Evolutionary conservation across 139 green algal genomes (phyloP).

Genomic region (Picochlorum sp.): DNA sequence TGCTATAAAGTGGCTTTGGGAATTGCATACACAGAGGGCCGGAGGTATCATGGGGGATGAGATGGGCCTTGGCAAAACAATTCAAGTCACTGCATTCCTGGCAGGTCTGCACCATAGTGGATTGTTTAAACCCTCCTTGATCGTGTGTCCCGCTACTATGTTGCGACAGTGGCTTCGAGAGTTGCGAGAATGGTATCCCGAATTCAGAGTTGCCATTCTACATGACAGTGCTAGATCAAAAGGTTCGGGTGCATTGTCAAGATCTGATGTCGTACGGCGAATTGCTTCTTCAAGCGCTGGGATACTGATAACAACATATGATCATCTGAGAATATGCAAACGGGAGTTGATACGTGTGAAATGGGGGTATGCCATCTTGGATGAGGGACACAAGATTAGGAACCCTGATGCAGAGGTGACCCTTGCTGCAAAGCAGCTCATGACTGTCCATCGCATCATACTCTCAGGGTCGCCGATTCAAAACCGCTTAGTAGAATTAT

Average conservation of each 20-base stretch:
- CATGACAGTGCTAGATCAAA: conserved; percentile 52
- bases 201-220: conserved; percentile 69
- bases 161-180: conserved; percentile 92
- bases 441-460: conserved; percentile 75
- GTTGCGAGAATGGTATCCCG: conserved; percentile 68
- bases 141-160: conserved; percentile 90
- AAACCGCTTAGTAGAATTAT: conserved; percentile 93
- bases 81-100: conserved; percentile 71
- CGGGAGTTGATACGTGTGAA: conserved; percentile 61
- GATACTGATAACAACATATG: conserved; percentile 87
- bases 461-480: conserved; percentile 93
- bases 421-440: conserved; percentile 45
- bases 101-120: conserved; percentile 63
- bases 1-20: conserved; percentile 95
- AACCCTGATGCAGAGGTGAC: conserved; percentile 91
- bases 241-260: not conserved
- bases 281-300: conserved; percentile 24
- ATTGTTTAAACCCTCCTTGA: conserved; percentile 65
- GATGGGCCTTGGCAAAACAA: conserved; percentile 86
- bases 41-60: conserved; percentile 93
- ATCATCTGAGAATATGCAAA: conserved; percentile 70
- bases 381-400: conserved; percentile 93
- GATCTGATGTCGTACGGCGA: not conserved
- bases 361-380: conserved; percentile 89
- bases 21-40: conserved; percentile 85